These are phyloP conservation scores for Sphaerostilbella broomeana DNA, from an alignment of 2,329 filamentous ascomycete genomes.

Conservation along the genomic window DNA sequence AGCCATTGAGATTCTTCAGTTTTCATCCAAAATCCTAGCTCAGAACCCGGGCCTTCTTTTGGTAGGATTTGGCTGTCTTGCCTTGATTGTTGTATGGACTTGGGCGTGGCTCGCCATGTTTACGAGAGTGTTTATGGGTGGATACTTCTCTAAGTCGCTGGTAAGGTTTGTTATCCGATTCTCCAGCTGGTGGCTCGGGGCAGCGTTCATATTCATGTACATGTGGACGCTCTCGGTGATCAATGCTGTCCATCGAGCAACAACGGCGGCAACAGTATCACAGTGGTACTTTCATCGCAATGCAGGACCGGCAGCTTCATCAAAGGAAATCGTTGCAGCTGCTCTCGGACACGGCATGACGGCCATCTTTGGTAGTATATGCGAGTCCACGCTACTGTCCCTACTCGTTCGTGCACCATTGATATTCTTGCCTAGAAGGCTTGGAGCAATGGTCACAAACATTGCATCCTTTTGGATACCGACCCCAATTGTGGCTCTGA, in stretches of 20 bases:
- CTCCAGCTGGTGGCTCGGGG: conserved; percentile 92
- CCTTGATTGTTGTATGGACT: conserved; percentile 75
- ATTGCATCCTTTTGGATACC: conserved; percentile 76
- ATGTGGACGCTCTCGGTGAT: conserved; percentile 89
- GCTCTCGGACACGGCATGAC: conserved; percentile 76
- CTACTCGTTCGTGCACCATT: conserved; percentile 79
- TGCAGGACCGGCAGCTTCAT: conserved; percentile 67
- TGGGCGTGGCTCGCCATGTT: conserved; percentile 98
- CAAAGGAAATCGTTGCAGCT: conserved; percentile 73
- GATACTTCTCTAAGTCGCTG: conserved; percentile 62
- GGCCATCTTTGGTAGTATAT: conserved; percentile 87
- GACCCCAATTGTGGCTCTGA: conserved; percentile 75
- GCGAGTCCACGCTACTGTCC: conserved; percentile 74
- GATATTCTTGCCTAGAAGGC: conserved; percentile 69
- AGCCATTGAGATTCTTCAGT: conserved; percentile 84
- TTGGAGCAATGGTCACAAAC: conserved; percentile 59
- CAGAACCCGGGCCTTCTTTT: conserved; percentile 77
- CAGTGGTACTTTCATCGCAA: conserved; percentile 99
- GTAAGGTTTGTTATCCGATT: conserved; percentile 71
- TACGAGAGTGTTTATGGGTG: conserved; percentile 88
- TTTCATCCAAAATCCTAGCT: conserved; percentile 78
- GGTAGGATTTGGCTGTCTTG: conserved; percentile 74
- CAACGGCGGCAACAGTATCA: conserved; percentile 88
- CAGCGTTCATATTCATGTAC: conserved; percentile 87
- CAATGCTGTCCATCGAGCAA: conserved; percentile 80